Evolutionary conservation across 257 asterid genomes (phyloP).

Genomic region (Solanum pennellii): DNA sequence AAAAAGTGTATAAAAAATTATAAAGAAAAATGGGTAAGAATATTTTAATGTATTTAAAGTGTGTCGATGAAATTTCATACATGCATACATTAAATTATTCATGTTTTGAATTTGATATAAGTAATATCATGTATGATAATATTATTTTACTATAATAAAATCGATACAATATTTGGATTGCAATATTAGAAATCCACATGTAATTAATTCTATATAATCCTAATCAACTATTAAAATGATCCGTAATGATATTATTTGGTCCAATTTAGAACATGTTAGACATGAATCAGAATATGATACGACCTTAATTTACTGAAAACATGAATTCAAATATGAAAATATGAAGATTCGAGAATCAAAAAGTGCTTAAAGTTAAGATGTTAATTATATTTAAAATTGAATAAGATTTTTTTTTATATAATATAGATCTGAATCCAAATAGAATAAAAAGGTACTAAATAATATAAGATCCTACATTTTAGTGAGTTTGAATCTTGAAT

Average conservation of each 20-base stretch:
- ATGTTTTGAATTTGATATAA: too few relatives aligned
- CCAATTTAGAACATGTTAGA: not conserved
- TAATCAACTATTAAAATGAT: too few relatives aligned
- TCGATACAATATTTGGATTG: not conserved
- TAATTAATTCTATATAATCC: too few relatives aligned
- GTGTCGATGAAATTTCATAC: too few relatives aligned
- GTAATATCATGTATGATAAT: too few relatives aligned
- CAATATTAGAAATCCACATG: not conserved
- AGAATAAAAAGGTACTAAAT: not conserved
- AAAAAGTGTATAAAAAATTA: too few relatives aligned
- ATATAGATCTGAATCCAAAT: not conserved
- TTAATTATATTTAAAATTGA: not conserved
- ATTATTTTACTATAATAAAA: too few relatives aligned
- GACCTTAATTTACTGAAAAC: not conserved
- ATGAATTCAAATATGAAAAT: not conserved
- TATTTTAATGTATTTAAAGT: too few relatives aligned
- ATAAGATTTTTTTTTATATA: not conserved
- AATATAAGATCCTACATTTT: not conserved
- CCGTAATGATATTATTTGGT: not conserved
- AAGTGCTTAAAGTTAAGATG: not conserved
- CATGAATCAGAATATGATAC: not conserved
- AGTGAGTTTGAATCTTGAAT: not conserved
- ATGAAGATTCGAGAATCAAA: not conserved
- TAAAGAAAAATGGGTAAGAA: too few relatives aligned
- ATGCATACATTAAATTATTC: too few relatives aligned